phyloP scores from a whole-genome alignment of 768 basidiomycete species.

The Lentinula sp. region DNA sequence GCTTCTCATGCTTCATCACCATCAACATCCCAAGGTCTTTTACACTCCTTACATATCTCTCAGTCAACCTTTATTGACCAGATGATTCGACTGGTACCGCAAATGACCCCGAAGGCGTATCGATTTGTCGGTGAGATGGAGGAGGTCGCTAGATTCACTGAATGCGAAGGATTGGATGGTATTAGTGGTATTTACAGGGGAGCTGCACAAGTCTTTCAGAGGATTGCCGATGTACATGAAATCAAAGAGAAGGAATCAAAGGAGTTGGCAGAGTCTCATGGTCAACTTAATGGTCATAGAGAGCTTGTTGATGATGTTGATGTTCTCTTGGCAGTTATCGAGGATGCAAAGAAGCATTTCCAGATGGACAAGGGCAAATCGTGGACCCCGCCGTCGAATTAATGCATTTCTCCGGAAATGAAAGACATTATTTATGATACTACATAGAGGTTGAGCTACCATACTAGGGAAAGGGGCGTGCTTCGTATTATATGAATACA shows the following conservation, averaged over 20 bases:
- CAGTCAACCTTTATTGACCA: slow-evolving; percentile 27
- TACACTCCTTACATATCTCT: slow-evolving; percentile 31
- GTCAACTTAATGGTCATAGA: too few species aligned
- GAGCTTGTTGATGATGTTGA: slow-evolving; percentile 15
- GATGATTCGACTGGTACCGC: slow-evolving; percentile 22
- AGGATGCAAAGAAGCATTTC: slow-evolving; percentile 21
- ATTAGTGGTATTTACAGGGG: slow-evolving; percentile 25
- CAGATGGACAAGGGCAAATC: background rate
- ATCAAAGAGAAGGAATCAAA: background rate
- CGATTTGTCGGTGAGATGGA: slow-evolving; percentile 46
- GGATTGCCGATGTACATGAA: slow-evolving; percentile 26
- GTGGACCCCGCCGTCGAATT: background rate
- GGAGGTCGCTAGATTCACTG: slow-evolving; percentile 40
- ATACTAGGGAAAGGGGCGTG: too few species aligned
- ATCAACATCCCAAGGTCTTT: slow-evolving; percentile 40
- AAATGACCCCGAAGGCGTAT: slow-evolving; percentile 40
- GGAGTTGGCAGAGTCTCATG: too few species aligned
- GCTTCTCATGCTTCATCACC: slow-evolving; percentile 45
- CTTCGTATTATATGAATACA: too few species aligned
- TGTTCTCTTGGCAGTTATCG: slow-evolving; percentile 26
- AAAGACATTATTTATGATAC: background rate
- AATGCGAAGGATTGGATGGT: slow-evolving; percentile 16
- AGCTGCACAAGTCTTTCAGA: slow-evolving; percentile 28
- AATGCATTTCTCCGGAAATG: too few species aligned
- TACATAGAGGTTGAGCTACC: background rate